Conservation (phyloP, 148 eudicot species). For the Camellia lanceoleosa region DNA sequence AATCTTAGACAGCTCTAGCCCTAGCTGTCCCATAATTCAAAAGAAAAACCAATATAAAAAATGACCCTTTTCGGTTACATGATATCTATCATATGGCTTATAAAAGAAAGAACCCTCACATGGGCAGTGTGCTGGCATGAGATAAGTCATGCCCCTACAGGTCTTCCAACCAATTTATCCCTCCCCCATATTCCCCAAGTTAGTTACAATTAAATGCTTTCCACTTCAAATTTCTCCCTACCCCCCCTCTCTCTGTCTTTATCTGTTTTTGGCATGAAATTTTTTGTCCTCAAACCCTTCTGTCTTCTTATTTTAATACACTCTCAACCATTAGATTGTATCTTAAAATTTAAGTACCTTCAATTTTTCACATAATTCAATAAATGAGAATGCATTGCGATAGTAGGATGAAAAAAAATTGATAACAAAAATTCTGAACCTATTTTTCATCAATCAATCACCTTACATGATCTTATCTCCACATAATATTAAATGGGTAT, state of each 20-base stretch:
- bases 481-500: constrained; percentile 11
- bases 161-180: not conserved
- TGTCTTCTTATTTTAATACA: too few species aligned
- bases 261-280: too few species aligned
- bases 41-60: not conserved
- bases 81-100: not conserved
- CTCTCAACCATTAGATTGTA: not conserved
- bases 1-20: not conserved
- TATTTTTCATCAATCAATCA: constrained; percentile 9
- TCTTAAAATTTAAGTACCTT: too few species aligned
- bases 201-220: constrained; percentile 15
- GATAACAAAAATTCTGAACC: too few species aligned
- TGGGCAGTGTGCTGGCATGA: constrained; percentile 25
- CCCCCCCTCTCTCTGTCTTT: not conserved
- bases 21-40: constrained; percentile 16
- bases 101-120: constrained; percentile 17
- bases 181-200: not conserved
- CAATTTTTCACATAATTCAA: too few species aligned
- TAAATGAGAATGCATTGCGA: too few species aligned
- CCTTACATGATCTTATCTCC: constrained; percentile 15
- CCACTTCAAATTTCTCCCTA: not conserved
- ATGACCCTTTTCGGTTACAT: not conserved
- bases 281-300: too few species aligned
- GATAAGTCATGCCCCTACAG: not conserved
- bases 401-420: too few species aligned